Conservation (phyloP, 352 stramenopile genomes). For the Phytophthora podocarpi region DNA sequence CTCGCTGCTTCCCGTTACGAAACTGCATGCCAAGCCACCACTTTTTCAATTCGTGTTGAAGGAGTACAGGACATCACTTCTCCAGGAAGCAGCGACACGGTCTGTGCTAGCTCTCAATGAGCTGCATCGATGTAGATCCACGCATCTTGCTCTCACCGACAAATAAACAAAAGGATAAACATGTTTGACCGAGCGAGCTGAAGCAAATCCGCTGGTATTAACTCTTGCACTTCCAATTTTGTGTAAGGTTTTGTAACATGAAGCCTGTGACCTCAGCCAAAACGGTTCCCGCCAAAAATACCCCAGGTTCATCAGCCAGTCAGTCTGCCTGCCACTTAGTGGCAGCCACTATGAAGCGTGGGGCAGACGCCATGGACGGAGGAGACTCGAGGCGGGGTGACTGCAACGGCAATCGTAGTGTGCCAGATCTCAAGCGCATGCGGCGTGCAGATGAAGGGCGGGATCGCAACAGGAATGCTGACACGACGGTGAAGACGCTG, state of each 20-base stretch:
- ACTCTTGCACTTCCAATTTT: constrained; percentile 10
- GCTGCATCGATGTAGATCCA: constrained; percentile 5
- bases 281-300: constrained; percentile 37
- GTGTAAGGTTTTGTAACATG: background rate
- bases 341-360: constrained; percentile 23
- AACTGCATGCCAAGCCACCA: constrained; percentile 1
- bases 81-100: background rate
- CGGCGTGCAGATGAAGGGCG: constrained; percentile 4
- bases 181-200: too few relatives aligned
- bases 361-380: constrained; percentile 18
- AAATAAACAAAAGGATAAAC: too few relatives aligned
- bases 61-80: background rate
- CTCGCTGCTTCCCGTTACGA: constrained; percentile 1
- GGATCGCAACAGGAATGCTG: background rate
- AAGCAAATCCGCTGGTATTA: too few relatives aligned
- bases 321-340: background rate
- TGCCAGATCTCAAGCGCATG: constrained; percentile 23
- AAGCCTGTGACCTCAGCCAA: background rate
- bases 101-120: too few relatives aligned
- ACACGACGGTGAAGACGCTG: constrained; percentile 50
- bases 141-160: too few relatives aligned
- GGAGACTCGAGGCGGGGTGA: background rate
- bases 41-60: constrained; percentile 4
- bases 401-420: background rate
- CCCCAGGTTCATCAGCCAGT: too few relatives aligned